Conservation (phyloP, 148 eudicot species). For the Silene uniflora region DNA sequence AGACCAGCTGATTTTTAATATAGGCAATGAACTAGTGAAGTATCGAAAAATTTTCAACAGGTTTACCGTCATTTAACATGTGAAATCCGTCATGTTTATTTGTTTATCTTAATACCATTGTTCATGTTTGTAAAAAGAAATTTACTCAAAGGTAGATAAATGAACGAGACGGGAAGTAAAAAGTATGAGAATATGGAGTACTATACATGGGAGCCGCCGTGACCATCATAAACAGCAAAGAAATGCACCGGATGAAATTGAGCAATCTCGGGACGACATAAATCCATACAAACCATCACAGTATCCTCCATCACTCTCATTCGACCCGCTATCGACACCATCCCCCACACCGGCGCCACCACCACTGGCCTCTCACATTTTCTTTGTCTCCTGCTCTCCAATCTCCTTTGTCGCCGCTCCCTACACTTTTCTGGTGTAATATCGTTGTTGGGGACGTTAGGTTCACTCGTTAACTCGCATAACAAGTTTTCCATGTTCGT, state of each 20-base stretch:
- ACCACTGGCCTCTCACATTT: not conserved
- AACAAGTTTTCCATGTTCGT: not conserved
- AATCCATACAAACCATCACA: constrained; percentile 24
- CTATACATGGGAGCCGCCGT: constrained; percentile 43
- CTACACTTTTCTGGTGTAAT: constrained; percentile 19
- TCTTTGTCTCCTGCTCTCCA: constrained; percentile 16
- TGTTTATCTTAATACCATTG: too few species aligned
- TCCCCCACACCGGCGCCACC: constrained; percentile 24
- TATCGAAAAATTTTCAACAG: too few species aligned
- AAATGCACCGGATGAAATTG: constrained; percentile 37
- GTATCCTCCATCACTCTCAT: constrained; percentile 41
- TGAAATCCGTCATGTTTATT: too few species aligned
- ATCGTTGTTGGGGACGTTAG: not conserved
- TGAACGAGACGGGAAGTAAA: too few species aligned
- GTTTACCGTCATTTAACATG: too few species aligned
- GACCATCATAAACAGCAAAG: constrained; percentile 51
- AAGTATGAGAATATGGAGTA: too few species aligned
- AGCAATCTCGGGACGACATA: constrained; percentile 36
- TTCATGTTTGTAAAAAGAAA: too few species aligned
- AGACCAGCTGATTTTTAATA: too few species aligned
- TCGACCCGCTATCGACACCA: constrained; percentile 36
- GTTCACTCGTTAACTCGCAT: not conserved
- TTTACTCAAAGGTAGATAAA: not conserved
- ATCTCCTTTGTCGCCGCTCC: constrained; percentile 29
- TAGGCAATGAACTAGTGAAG: too few species aligned